phyloP scores from a whole-genome alignment of 139 green algal genomes.

The Closterium sp. region DNA sequence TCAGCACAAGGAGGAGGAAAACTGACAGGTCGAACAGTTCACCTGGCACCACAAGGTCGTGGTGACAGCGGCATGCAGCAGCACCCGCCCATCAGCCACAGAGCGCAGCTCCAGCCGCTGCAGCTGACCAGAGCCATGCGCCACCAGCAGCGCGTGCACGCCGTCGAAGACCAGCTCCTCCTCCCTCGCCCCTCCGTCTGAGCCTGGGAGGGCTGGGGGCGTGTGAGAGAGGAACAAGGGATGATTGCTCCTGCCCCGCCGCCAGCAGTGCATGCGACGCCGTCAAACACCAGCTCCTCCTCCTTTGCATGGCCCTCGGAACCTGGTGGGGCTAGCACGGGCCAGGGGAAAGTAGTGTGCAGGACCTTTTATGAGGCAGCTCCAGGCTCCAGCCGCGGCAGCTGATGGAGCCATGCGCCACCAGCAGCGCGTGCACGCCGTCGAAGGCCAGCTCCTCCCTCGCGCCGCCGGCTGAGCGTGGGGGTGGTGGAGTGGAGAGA shows the following conservation, averaged over 20 bases:
- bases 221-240: no score
- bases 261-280: no score
- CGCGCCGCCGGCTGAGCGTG: not conserved
- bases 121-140: not conserved
- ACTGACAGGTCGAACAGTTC: no score
- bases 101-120: not conserved
- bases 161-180: not conserved
- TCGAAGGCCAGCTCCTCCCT: not conserved
- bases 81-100: not conserved
- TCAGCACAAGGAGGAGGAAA: no score
- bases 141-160: not conserved
- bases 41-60: not conserved
- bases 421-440: not conserved
- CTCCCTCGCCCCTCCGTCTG: not conserved
- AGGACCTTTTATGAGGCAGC: no score
- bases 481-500: no score
- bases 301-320: not conserved
- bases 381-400: not conserved
- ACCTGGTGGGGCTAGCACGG: not conserved
- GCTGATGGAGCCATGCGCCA: not conserved
- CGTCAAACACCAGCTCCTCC: not conserved
- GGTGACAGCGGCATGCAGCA: not conserved
- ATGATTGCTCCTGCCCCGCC: no score
- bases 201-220: not conserved
- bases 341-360: no score